Base-by-base conservation (phyloP, 257 asterid genomes). In the Lantana camara region DNA sequence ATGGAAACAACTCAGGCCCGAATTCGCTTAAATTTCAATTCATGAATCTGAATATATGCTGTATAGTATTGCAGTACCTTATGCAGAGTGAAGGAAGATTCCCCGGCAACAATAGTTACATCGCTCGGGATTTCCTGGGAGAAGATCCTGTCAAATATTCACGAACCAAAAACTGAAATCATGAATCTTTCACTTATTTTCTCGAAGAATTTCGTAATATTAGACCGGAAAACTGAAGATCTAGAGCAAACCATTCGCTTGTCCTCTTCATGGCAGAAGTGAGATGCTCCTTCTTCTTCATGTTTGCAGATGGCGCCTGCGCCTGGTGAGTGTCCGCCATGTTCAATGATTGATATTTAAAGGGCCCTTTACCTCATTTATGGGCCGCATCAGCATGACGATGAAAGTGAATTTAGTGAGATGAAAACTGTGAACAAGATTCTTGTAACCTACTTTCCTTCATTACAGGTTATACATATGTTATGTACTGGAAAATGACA, bases 101-200 rank as follows among this genome's bases (percentile, higher is more conserved):
- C 95, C 22, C 84, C 90, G 21, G 87, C 95, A 72, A 47, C 64
- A 57, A 88, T 82, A 16, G 82, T 83, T 41, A 91, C 60, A 73
- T 91, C 98, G 47, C 98, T 91, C 0, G 90, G 87, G 35, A 88
- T 70, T 79, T 91, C 98, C 74, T 86, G 95, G 47, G 95, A 85
- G 68, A 84, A 88, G 10, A 91, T 86, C 98, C 98, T 91, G 85
- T 67, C 68, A 21, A 44, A 27, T 86, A 44, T 5, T 12, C 7
- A 51, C 3, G 23, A 50, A 49, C 24, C 42, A 66, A 60, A 34
- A 35, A 35, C 7, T 35, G 7, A 9, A 3, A 64, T 4, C 57
- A 54, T 4, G 53, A 37, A 45, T 4, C 50, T 47, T 37, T 4
- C 13, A 60, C n/a, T 44, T 30, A 22, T 46, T 27, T 24, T 8